Conservation (phyloP, 352 stramenopile species). For the Phytophthora uliginosa region DNA sequence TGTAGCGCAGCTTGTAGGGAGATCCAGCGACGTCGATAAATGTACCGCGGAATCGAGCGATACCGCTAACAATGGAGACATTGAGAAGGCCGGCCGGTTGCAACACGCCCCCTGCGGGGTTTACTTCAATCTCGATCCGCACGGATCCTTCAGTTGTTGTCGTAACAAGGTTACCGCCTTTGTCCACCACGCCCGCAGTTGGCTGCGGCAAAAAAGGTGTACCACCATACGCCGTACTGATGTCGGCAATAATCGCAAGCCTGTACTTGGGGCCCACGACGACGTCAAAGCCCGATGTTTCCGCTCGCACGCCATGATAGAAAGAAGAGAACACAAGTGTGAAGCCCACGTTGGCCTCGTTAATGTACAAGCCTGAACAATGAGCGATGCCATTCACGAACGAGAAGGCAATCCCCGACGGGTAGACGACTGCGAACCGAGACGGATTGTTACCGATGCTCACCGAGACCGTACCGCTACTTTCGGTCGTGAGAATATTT, state of each 20-base stretch:
- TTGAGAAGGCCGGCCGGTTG: slow-evolving; percentile 58
- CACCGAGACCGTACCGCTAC: slow-evolving; percentile 59
- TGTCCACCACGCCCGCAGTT: slow-evolving; percentile 80
- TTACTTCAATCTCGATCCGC: slow-evolving; percentile 76
- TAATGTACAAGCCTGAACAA: slow-evolving; percentile 80
- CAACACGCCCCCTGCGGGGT: slow-evolving; percentile 63
- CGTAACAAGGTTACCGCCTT: slow-evolving; percentile 75
- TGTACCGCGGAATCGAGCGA: slow-evolving; percentile 68
- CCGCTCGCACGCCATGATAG: slow-evolving; percentile 73
- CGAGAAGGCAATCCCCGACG: slow-evolving; percentile 55
- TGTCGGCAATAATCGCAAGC: slow-evolving; percentile 73
- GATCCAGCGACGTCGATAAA: slow-evolving; percentile 85
- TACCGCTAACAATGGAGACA: slow-evolving; percentile 58
- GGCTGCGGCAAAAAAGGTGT: slow-evolving; percentile 84
- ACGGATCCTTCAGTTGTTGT: slow-evolving; percentile 58
- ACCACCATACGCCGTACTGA: slow-evolving; percentile 85
- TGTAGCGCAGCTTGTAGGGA: slow-evolving; percentile 82
- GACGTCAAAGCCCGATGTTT: slow-evolving; percentile 81
- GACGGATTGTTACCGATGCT: slow-evolving; percentile 64
- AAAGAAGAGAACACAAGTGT: slow-evolving; percentile 77
- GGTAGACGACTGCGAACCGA: slow-evolving; percentile 61
- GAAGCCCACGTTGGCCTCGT: slow-evolving; percentile 68
- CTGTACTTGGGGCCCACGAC: slow-evolving; percentile 65
- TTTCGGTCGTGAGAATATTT: slow-evolving; percentile 79
- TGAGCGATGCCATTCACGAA: slow-evolving; percentile 84